Evolutionary conservation across 768 basidiomycete genomes (phyloP), one percentile per base, ranked within the genome.

Genomic region (Podaxis sp.): DNA sequence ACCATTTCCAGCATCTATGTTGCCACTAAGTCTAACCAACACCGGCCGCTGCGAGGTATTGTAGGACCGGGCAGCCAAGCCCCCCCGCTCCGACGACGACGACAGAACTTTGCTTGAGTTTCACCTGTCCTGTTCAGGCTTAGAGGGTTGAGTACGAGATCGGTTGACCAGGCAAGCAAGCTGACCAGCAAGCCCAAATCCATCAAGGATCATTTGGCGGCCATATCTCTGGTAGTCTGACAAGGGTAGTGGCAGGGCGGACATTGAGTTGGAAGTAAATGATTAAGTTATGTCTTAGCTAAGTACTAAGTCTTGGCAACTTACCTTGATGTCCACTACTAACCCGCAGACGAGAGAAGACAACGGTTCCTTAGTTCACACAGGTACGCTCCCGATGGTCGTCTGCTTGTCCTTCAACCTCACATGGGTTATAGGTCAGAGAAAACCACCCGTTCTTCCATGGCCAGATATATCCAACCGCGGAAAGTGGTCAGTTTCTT

Each of bases 401-500:
- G 12, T n/a, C 20, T n/a, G 15, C 10, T 50, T 50, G 49, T 12
- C 22, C 24, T 24, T 10, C n/a, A 15, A 2, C 36, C 37, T 26
- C 37, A 28, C 46, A 44, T 41, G 63, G 28, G 40, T 57, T 56
- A 49, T 65, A 66, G 70, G 60, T 51, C 44, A 58, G 40, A 63
- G 70, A 56, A 81, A 80, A 62, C 75, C 84, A 12, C 88, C 88
- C 7, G 63, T 72, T 55, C 77, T 89, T 6, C 85, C 83, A 0
- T 91, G 85, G 86, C 92, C 91, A 24, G 90, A 93, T 73, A 92
- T 99, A 58, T 95, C 95, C 8, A 81, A 86, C 48, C 84, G 93
- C 37, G 97, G 92, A 49, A 90, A 90, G 68, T 99, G 96, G 97
- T 90, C 93, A 11, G 96, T 99, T 2, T 98, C 96, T 12, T 95